A percentile compares a stretch with the other conserved stretches of the same genome.
Conservation (phyloP, 257 asterid genomes). For the Lithospermum erythrorhizon region DNA sequence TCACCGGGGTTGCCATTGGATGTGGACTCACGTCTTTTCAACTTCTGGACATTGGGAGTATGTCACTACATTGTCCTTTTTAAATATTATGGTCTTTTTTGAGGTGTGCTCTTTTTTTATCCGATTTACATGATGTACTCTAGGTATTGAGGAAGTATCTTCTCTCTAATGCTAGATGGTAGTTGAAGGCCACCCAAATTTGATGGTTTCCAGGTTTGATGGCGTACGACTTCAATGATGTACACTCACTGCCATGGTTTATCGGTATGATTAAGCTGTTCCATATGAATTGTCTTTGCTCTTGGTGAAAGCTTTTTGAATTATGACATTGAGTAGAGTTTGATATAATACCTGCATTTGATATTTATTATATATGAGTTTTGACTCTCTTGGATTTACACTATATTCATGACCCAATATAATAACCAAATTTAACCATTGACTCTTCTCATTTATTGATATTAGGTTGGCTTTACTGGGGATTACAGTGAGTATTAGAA, state of each 20-base stretch:
- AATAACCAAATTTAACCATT: background rate
- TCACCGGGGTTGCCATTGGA: no score
- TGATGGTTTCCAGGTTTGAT: slow-evolving; percentile 97
- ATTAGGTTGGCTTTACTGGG: slow-evolving; percentile 77
- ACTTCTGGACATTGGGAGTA: no score
- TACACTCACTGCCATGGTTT: slow-evolving; percentile 97
- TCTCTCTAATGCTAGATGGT: slow-evolving; percentile 97
- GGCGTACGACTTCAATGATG: slow-evolving; percentile 99
- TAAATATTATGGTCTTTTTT: no score
- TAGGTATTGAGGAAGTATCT: slow-evolving; percentile 92
- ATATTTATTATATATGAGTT: no score
- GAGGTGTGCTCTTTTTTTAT: no score
- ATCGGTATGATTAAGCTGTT: slow-evolving; percentile 36
- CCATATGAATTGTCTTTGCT: background rate
- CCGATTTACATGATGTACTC: no score
- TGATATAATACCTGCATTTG: no score
- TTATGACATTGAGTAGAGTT: no score
- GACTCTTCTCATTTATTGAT: slow-evolving; percentile 17
- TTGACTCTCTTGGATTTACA: no score
- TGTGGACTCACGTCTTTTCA: no score
- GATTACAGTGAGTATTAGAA: slow-evolving; percentile 89
- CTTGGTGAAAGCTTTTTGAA: no score
- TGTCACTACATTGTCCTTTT: no score
- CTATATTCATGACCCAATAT: background rate
- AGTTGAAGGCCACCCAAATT: slow-evolving; percentile 98